Evolutionary conservation across 148 eudicot species (phyloP), one percentile per base, ranked within the genome.

Genomic region (Chenopodium formosanum): DNA sequence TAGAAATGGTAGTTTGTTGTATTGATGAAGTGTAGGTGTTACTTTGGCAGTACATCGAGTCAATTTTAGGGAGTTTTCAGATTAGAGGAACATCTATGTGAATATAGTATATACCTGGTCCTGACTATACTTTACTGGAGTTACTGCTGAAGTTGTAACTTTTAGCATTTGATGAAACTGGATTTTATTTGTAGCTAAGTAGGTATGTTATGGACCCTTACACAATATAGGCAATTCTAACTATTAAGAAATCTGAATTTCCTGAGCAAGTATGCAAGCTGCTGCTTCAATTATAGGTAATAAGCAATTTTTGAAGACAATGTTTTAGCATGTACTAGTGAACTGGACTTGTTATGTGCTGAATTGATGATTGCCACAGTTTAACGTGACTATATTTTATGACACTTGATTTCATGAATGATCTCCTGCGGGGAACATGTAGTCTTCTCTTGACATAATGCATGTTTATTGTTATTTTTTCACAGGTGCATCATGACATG

Each of bases 401-500:
- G 9, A 50, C 64, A 66, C 58, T 1, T 40, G 60, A 62, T 80
- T 40, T 46, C 14, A 62, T 37, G 29, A 76, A n/a, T 75, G 32
- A 70, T 37, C 16, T 62, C 7, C 0, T 82, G 9, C 60, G 31
- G 20, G 56, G 56, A 64, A 66, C 34, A 37, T 34, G 9, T 29
- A 48, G 47, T 75, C 44, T 78, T 72, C 37, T 46, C 56, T 79
- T 89, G 78, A 88, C 80, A 74, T 81, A n/a, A 79, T 78, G 65
- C 31, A 70, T 78, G 29, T 64, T 46, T 56, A 10, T 40, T 40
- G 44, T 40, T 40, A 5, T 40, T 40, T 17, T 32, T 90, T 78
- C 60, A 81, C 97, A 96, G 99, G 98, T 96, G 83, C 98, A 92
- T 90, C 95, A 96, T 80, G 99, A 96, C 83, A 96, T 96, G 99